Percentiles rank a stretch among this genome's conserved stretches.
phyloP scores from a whole-genome alignment of 2,329 filamentous ascomycete genomes.

The Ophiostoma australiae region DNA sequence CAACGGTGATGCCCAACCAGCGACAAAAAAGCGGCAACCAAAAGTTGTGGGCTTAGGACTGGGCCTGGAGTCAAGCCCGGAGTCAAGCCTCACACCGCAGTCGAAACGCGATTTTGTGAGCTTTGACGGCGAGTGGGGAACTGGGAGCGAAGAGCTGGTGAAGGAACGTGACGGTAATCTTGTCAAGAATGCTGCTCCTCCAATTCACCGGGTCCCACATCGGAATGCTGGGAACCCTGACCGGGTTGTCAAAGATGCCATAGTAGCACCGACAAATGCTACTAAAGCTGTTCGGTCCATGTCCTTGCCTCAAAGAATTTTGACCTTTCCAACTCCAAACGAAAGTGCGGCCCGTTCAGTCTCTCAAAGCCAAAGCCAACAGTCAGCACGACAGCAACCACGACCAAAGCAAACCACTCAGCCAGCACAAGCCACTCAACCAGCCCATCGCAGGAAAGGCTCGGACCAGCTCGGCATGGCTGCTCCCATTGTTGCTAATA shows the following conservation, averaged over 20 bases:
- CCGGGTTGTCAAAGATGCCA: slow-evolving; percentile 45
- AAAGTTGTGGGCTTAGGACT: slow-evolving; percentile 42
- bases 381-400: slow-evolving; percentile 29
- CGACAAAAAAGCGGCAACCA: slow-evolving; percentile 32
- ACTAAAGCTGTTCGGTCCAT: slow-evolving; percentile 46
- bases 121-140: slow-evolving; percentile 57
- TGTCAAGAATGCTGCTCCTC: slow-evolving; percentile 50
- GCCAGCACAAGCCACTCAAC: not conserved
- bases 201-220: slow-evolving; percentile 40
- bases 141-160: slow-evolving; percentile 42
- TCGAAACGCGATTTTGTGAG: slow-evolving; percentile 47
- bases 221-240: slow-evolving; percentile 26
- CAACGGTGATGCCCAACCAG: slow-evolving; percentile 30
- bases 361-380: slow-evolving; percentile 23
- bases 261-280: slow-evolving; percentile 48
- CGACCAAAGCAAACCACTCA: slow-evolving; percentile 31
- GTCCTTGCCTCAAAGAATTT: slow-evolving; percentile 42
- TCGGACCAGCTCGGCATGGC: slow-evolving; percentile 19
- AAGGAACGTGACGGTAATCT: slow-evolving; percentile 53
- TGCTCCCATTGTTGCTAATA: slow-evolving; percentile 21
- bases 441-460: not conserved
- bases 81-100: slow-evolving; percentile 40
- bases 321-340: slow-evolving; percentile 38
- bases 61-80: slow-evolving; percentile 40
- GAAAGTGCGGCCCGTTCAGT: slow-evolving; percentile 31